A percentile compares a stretch with the other conserved stretches of the same genome.
phyloP scores from a whole-genome alignment of 495 filamentous ascomycete species.

The Penicillium macrosclerotiorum region DNA sequence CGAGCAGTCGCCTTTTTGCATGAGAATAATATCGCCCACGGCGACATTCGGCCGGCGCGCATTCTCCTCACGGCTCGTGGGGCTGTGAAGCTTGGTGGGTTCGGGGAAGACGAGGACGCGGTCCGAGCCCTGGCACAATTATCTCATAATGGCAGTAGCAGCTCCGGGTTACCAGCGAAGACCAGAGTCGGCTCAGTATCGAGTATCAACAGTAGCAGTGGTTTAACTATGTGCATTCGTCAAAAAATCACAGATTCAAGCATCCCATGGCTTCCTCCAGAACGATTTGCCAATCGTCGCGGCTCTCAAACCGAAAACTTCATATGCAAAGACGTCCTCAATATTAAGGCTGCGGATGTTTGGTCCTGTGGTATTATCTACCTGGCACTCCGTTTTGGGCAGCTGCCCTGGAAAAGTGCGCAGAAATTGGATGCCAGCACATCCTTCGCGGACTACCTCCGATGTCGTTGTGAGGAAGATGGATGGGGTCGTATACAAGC shows the following conservation, averaged over 20 bases:
- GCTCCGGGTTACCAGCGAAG: not conserved
- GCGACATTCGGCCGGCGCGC: constrained; percentile 61
- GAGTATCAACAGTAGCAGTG: no score
- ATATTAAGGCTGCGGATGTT: constrained; percentile 15
- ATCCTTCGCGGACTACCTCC: not conserved
- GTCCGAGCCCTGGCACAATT: constrained; percentile 3
- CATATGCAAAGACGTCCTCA: not conserved
- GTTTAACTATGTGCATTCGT: constrained; percentile 1
- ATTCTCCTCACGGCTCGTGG: constrained; percentile 44
- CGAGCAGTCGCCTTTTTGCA: constrained; percentile 56
- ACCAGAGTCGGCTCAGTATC: not conserved
- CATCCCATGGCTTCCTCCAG: constrained; percentile 15
- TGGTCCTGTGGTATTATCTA: constrained; percentile 25
- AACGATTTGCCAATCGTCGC: constrained; percentile 5
- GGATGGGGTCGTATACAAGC: not conserved
- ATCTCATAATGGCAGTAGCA: not conserved
- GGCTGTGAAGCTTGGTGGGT: constrained; percentile 7
- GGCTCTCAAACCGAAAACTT: not conserved
- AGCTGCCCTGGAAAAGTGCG: constrained; percentile 15
- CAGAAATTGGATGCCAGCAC: not conserved
- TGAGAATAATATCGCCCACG: constrained; percentile 47
- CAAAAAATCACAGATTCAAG: constrained; percentile 1
- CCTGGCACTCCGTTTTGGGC: constrained; percentile 10
- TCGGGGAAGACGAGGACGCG: constrained; percentile 9
- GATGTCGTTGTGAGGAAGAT: not conserved